Conservation (phyloP, 345 rosid genomes). For the Citrus hindsii region DNA sequence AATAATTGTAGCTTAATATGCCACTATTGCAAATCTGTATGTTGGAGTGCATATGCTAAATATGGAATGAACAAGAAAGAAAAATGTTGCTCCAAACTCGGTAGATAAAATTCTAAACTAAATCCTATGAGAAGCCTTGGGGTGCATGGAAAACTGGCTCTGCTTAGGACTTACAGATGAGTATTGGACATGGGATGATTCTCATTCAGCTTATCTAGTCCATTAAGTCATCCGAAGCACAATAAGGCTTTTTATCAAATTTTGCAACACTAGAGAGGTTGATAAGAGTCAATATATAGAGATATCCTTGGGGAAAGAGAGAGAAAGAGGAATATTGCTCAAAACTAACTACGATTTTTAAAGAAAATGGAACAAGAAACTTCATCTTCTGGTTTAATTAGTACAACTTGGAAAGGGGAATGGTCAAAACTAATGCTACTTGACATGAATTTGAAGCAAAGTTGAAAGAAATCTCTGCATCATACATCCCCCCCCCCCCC, state of each 20-base stretch:
- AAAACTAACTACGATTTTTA: not conserved
- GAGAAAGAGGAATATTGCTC: not conserved
- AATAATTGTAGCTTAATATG: conserved; percentile 1
- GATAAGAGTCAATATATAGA: not conserved
- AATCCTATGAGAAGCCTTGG: not conserved
- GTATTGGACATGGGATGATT: not conserved
- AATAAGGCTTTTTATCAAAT: not conserved
- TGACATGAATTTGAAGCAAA: not conserved
- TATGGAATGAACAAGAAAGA: not conserved
- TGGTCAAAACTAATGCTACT: not conserved
- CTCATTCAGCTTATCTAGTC: not conserved
- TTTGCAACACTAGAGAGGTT: not conserved
- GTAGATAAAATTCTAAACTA: not conserved
- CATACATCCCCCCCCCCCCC: not conserved
- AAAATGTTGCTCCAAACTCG: not conserved
- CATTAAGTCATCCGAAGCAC: not conserved
- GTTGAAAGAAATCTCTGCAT: not conserved
- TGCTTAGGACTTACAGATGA: not conserved
- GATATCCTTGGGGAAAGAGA: not conserved
- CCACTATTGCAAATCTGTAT: not conserved
- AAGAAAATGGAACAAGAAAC: not conserved
- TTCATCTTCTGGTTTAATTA: not conserved
- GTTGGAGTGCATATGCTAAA: not conserved
- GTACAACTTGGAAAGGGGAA: not conserved
- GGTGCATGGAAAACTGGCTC: not conserved